Evolutionary conservation across 208 protist genomes (phyloP), one percentile per base, ranked within the genome.

Genomic region (Acanthamoeba lenticulata): DNA sequence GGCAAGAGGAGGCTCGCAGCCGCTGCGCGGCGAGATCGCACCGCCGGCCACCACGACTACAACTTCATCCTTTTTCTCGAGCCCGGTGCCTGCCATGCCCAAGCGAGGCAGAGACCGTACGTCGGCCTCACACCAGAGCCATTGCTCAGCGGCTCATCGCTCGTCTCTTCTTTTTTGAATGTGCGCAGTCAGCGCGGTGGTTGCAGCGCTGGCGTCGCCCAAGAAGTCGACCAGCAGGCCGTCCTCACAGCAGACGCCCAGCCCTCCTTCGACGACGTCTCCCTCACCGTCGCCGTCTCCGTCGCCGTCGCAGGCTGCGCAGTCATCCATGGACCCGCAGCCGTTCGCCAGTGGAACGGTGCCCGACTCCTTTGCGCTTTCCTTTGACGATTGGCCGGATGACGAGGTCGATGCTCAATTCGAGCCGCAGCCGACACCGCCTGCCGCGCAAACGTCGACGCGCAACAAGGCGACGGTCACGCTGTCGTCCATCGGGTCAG

Each of bases 21-120:
- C n/a, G n/a, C n/a, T n/a, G n/a, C n/a, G n/a, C n/a, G n/a, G n/a
- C n/a, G n/a, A n/a, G n/a, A n/a, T n/a, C n/a, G n/a, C n/a, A n/a
- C n/a, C n/a, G 17, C n/a, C 15, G 34, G 2, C 69, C 19, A 36
- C 40, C 2, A 0, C 69, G 69, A 21, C 38, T 1, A 81, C 69
- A 24, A 47, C 36, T 17, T 81, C 69, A 21, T 69, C 60, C 60
- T 81, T 81, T 36, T 81, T 81, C 69, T 81, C 69, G 6, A 81
- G 36, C 19, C 69, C 69, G 34, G 69, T 81, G 9, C 40, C 69
- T 11, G 36, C 69, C 27, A 40, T 81, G 32, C 69, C 69, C 40
- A 32, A 69, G 24, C n/a, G 60, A 6, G 69, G 69, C 38, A 44
- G 69, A 81, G 69, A 81, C 24, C 36, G 69, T 81, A 32, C 69